phyloP scores from a whole-genome alignment of 345 rosid genomes.

The Eutrema heterophyllum region DNA sequence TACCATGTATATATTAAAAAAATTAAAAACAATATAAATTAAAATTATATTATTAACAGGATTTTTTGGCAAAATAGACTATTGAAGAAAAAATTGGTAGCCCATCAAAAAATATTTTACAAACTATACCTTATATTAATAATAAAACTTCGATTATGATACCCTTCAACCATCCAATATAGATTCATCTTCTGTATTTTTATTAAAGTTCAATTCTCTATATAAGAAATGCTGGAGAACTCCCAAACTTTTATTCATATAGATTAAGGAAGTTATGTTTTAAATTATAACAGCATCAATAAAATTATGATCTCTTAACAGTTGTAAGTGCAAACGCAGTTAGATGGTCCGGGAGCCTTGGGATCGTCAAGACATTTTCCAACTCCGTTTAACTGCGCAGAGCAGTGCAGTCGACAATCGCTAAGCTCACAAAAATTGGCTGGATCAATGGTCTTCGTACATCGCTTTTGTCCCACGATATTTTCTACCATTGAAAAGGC shows the following conservation, averaged over 20 bases:
- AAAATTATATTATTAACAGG: neutral
- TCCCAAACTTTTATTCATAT: neutral
- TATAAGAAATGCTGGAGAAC: neutral
- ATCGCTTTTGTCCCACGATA: neutral
- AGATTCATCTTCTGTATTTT: neutral
- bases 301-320: neutral
- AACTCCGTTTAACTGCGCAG: neutral
- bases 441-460: neutral
- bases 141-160: neutral
- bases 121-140: neutral
- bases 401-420: neutral
- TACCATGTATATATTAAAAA: neutral
- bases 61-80: neutral
- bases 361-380: conserved; percentile 11
- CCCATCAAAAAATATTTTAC: neutral
- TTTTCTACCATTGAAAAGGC: neutral
- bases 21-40: neutral
- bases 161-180: neutral
- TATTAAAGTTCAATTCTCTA: neutral
- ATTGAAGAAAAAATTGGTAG: neutral
- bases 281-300: neutral
- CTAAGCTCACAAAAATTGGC: neutral
- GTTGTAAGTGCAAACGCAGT: conserved; percentile 1
- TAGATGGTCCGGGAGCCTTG: neutral
- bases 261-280: neutral